Evolutionary conservation across 805 yeast species (phyloP).

Genomic region (Torulaspora quercuum): DNA sequence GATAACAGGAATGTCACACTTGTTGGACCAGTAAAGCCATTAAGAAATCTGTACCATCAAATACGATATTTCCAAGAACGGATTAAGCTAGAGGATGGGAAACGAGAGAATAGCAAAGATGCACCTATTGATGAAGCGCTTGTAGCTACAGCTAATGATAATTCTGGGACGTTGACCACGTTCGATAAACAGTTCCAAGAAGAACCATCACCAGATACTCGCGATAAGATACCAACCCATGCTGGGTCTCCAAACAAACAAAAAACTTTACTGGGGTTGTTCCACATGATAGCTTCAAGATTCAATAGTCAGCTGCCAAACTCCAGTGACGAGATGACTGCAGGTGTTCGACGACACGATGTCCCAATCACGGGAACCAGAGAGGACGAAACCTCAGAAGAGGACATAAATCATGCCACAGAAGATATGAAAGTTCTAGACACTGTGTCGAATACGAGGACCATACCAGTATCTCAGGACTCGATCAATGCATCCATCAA

Average conservation of each 20-base stretch:
- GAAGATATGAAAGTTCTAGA: slow-evolving; percentile 19
- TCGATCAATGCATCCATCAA: slow-evolving; percentile 10
- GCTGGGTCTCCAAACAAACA: slow-evolving; percentile 18
- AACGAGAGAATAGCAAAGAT: background rate
- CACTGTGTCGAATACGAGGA: slow-evolving; percentile 26
- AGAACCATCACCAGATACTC: background rate
- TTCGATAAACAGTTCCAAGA: too few species aligned
- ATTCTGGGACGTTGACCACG: too few species aligned
- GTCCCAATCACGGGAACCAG: too few species aligned
- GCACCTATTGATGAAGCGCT: background rate
- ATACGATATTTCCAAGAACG: slow-evolving; percentile 17
- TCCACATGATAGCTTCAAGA: slow-evolving; percentile 34
- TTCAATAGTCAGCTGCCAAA: slow-evolving; percentile 7
- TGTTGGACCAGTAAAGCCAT: slow-evolving; percentile 36
- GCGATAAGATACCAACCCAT: background rate
- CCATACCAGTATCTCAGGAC: slow-evolving; percentile 22
- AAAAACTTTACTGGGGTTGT: slow-evolving; percentile 34
- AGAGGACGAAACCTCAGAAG: slow-evolving; percentile 1
- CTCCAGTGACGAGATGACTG: slow-evolving; percentile 1
- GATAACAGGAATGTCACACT: slow-evolving; percentile 19
- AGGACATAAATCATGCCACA: slow-evolving; percentile 1
- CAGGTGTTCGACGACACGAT: too few species aligned
- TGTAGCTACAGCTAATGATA: too few species aligned
- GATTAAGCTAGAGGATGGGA: background rate
- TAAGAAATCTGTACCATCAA: slow-evolving; percentile 33